Evolutionary conservation across 495 filamentous ascomycete genomes (phyloP).

Genomic region (Hypoxylon trugodes): DNA sequence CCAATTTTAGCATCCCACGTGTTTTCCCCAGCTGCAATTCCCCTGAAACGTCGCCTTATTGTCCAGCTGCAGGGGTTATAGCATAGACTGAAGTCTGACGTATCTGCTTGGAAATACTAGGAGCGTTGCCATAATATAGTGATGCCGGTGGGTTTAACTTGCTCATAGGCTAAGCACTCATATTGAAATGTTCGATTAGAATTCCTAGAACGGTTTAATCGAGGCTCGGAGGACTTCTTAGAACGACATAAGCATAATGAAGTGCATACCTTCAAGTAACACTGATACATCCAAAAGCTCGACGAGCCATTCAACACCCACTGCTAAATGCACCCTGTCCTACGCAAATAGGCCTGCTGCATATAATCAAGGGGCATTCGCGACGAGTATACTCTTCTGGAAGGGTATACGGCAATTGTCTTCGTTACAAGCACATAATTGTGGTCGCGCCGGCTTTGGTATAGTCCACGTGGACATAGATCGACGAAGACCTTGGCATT

Average conservation of each 20-base stretch:
- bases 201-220: constrained; percentile 1
- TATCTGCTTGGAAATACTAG: constrained; percentile 19
- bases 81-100: constrained; percentile 1
- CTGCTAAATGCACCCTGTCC: no score
- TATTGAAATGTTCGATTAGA: constrained; percentile 2
- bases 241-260: not conserved
- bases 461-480: no score
- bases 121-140: not conserved
- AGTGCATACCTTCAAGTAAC: not conserved
- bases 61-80: not conserved
- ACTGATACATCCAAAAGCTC: not conserved
- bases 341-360: no score
- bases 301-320: no score
- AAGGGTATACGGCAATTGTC: no score
- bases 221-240: not conserved
- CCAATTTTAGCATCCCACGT: constrained; percentile 33
- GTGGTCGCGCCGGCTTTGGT: no score
- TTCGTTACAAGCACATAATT: no score
- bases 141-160: not conserved
- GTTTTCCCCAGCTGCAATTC: constrained; percentile 9
- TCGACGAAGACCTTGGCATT: no score
- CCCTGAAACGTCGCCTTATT: constrained; percentile 4
- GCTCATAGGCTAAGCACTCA: not conserved
- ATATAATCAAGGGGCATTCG: no score
- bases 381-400: no score